These are phyloP conservation scores for Salicornia ramosissima DNA, from an alignment of 148 eudicot species.

Conservation along the genomic window DNA sequence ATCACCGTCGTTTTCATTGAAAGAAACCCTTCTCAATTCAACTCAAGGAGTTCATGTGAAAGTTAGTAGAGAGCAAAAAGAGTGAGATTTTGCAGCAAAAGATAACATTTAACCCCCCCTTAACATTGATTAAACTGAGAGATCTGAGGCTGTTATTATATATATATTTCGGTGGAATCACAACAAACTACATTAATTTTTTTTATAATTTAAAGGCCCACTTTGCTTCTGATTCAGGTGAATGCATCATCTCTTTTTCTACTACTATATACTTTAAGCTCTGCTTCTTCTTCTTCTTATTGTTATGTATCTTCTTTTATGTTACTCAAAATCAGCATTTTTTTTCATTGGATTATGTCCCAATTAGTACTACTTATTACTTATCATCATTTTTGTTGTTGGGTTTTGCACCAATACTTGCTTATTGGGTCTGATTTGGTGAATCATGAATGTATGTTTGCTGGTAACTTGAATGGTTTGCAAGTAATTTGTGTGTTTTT, in stretches of 20 bases:
- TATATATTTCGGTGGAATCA: constrained; percentile 21
- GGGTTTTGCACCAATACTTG: constrained; percentile 5
- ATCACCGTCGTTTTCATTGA: constrained; percentile 28
- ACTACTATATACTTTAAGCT: not conserved
- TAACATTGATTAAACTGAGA: too few relatives aligned
- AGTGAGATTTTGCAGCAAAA: constrained; percentile 2
- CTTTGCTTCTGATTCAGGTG: constrained; percentile 45
- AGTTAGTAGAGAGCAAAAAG: constrained; percentile 3
- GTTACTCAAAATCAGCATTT: not conserved
- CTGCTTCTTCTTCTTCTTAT: constrained; percentile 3
- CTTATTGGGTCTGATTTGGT: constrained; percentile 7
- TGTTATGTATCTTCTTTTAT: too few relatives aligned
- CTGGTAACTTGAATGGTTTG: not conserved
- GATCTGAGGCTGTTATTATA: too few relatives aligned
- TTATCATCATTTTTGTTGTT: constrained; percentile 5
- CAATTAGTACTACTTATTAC: not conserved
- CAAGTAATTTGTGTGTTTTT: constrained; percentile 1
- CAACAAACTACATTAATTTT: not conserved
- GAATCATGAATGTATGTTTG: not conserved
- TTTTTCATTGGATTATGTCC: not conserved
- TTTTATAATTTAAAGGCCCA: constrained; percentile 12
- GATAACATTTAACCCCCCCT: too few relatives aligned
- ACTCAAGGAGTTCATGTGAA: constrained; percentile 36
- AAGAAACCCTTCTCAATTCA: constrained; percentile 15
- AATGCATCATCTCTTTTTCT: constrained; percentile 9